Evolutionary conservation across 1,139 yeast genomes (phyloP).

Genomic region (Zygoascus hellenicus): DNA sequence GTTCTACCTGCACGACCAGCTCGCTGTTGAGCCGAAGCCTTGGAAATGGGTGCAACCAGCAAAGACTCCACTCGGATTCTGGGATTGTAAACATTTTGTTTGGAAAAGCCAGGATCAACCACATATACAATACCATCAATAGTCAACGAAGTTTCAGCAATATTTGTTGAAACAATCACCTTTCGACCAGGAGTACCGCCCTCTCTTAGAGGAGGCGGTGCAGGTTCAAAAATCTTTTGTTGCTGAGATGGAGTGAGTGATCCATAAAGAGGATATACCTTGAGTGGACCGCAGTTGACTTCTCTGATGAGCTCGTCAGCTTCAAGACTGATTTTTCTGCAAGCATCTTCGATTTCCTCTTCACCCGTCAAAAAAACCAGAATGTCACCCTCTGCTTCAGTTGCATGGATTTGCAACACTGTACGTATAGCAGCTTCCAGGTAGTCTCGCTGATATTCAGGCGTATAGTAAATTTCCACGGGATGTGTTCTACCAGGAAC

Average conservation of each 20-base stretch:
- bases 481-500: conserved; percentile 99
- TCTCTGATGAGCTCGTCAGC: conserved; percentile 85
- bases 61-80: conserved; percentile 92
- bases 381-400: conserved; percentile 92
- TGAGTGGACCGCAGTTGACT: conserved; percentile 81
- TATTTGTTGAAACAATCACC: conserved; percentile 89
- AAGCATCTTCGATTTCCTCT: conserved; percentile 97
- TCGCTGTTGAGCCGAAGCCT: conserved; percentile 96
- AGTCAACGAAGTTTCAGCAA: conserved; percentile 96
- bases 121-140: conserved; percentile 97
- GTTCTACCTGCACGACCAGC: conserved; percentile 99
- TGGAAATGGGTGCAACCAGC: conserved; percentile 91
- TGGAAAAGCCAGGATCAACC: conserved; percentile 95
- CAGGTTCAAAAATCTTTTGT: conserved; percentile 87
- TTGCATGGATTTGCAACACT: conserved; percentile 91
- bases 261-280: conserved; percentile 90
- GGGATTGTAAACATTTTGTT: conserved; percentile 95
- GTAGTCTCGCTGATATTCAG: conserved; percentile 92
- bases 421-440: conserved; percentile 92
- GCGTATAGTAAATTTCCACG: conserved; percentile 93
- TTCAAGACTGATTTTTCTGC: conserved; percentile 79
- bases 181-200: conserved; percentile 89
- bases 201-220: conserved; percentile 58
- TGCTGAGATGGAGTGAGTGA: conserved; percentile 95
- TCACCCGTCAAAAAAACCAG: conserved; percentile 90